Conservation (phyloP, 345 rosid genomes). For the Moricandia arvensis region DNA sequence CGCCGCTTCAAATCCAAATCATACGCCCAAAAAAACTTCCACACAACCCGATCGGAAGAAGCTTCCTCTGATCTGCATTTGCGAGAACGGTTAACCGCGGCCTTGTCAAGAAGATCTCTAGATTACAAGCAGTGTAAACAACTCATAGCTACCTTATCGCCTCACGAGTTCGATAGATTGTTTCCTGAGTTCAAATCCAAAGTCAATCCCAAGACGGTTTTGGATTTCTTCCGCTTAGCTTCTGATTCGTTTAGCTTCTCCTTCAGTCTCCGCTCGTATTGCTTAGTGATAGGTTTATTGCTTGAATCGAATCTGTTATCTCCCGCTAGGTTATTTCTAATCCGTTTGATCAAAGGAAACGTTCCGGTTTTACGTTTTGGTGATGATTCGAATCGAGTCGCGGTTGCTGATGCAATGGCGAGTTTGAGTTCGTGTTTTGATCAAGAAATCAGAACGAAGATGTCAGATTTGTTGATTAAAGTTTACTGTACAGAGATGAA, state of each 20-base stretch:
- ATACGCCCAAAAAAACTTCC: constrained; percentile 20
- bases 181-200: constrained; percentile 45
- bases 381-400: neutral
- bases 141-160: constrained; percentile 46
- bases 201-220: constrained; percentile 57
- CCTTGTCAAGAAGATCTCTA: constrained; percentile 54
- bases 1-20: constrained; percentile 46
- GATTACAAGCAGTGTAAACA: constrained; percentile 50
- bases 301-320: constrained; percentile 43
- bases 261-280: constrained; percentile 71
- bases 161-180: constrained; percentile 54
- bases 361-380: constrained; percentile 36
- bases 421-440: constrained; percentile 41
- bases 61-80: constrained; percentile 38
- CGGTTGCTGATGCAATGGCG: constrained; percentile 46
- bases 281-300: constrained; percentile 58
- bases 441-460: constrained; percentile 29
- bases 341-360: constrained; percentile 65
- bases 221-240: constrained; percentile 66
- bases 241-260: constrained; percentile 48
- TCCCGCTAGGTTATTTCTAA: constrained; percentile 58
- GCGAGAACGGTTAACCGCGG: constrained; percentile 41
- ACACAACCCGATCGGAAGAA: constrained; percentile 19
- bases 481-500: constrained; percentile 62
- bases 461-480: constrained; percentile 59